phyloP scores from a whole-genome alignment of 192 early-diverging fungal species.

The Backusella sp. region DNA sequence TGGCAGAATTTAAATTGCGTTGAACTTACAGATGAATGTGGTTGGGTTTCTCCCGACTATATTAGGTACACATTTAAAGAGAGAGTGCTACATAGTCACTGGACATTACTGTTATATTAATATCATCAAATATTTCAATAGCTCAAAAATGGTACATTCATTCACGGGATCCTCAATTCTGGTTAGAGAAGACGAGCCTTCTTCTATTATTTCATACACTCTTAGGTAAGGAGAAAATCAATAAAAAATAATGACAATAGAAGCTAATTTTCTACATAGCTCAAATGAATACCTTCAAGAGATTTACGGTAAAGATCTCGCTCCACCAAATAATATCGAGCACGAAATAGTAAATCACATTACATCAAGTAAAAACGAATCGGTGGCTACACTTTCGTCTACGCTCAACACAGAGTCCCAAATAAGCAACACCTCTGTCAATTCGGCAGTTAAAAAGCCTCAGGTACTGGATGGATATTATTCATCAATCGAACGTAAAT shows the following conservation, averaged over 20 bases:
- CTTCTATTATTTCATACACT: slow-evolving; percentile 88
- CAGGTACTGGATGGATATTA: slow-evolving; percentile 22
- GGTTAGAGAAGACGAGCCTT: slow-evolving; percentile 84
- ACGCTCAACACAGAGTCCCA: neutral
- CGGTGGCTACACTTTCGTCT: neutral
- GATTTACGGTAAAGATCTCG: slow-evolving; percentile 4
- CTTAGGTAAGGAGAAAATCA: slow-evolving; percentile 47
- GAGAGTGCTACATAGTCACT: too few relatives aligned
- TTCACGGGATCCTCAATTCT: slow-evolving; percentile 82
- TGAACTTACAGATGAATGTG: slow-evolving; percentile 22
- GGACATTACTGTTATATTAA: neutral
- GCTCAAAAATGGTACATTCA: slow-evolving; percentile 51
- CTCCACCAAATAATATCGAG: neutral
- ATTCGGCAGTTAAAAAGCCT: neutral
- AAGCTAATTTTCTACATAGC: slow-evolving; percentile 16
- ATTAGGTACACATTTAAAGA: slow-evolving; percentile 33
- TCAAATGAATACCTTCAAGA: slow-evolving; percentile 45
- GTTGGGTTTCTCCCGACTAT: slow-evolving; percentile 58
- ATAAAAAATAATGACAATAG: neutral
- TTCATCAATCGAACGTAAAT: slow-evolving; percentile 30
- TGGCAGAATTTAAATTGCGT: slow-evolving; percentile 51
- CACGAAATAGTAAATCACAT: neutral
- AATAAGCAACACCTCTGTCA: neutral
- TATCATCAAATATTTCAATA: neutral
- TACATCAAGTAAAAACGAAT: neutral